These are phyloP conservation scores for Leishmania martiniquensis DNA, from an alignment of 208 protist species.

Conservation along the genomic window DNA sequence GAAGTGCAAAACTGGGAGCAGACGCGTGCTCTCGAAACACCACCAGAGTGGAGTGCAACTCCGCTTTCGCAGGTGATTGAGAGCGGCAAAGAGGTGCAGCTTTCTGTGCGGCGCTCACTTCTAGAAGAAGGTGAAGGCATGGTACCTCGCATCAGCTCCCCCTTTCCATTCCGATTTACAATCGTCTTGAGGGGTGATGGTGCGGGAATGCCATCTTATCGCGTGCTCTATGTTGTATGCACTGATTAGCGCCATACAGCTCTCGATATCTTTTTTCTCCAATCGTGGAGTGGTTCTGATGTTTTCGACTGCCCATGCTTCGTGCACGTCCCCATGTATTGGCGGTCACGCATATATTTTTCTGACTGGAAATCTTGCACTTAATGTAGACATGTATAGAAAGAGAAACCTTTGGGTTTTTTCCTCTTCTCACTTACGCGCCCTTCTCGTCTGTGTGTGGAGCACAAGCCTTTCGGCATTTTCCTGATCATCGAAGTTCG, in stretches of 20 bases:
- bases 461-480: neutral
- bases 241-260: neutral
- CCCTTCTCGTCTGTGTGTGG: neutral
- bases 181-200: constrained; percentile 28
- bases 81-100: constrained; percentile 14
- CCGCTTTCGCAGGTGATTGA: constrained; percentile 11
- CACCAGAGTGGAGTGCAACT: constrained; percentile 15
- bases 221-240: constrained; percentile 30
- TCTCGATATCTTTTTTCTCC: constrained; percentile 6
- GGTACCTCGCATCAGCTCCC: neutral
- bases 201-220: neutral
- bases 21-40: constrained; percentile 16
- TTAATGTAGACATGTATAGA: constrained; percentile 2
- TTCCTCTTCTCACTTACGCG: constrained; percentile 1
- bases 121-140: neutral
- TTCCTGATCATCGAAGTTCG: neutral
- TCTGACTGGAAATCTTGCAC: neutral
- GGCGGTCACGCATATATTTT: neutral
- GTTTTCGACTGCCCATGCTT: neutral
- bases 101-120: constrained; percentile 13
- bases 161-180: constrained; percentile 32
- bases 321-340: neutral
- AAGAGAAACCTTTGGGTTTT: constrained; percentile 4
- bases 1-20: constrained; percentile 31
- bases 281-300: neutral